Conservation (phyloP, 2,329 filamentous ascomycete genomes). For the Triangularia verruculosa region DNA sequence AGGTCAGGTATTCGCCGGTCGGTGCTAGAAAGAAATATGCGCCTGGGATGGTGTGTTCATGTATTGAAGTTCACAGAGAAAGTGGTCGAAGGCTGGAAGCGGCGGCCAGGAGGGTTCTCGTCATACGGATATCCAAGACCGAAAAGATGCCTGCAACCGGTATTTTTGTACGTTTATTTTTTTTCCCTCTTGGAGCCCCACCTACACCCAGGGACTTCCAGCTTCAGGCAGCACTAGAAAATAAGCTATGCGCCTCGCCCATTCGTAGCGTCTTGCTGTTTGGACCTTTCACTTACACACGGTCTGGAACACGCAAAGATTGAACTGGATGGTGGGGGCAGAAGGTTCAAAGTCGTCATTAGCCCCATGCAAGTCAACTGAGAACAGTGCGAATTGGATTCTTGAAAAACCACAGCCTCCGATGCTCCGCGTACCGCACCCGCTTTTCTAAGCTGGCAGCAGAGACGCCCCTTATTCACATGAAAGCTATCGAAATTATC, state of each 20-base stretch:
- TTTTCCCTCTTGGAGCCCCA: background rate
- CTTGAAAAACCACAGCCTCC: background rate
- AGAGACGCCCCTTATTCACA: background rate
- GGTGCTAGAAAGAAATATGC: background rate
- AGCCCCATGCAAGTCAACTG: conserved; percentile 19
- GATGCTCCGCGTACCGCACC: background rate
- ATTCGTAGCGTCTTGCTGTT: background rate
- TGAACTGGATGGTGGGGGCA: conserved; percentile 13
- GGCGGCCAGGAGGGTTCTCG: background rate
- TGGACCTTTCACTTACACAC: background rate
- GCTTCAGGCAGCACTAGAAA: background rate
- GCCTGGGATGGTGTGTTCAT: background rate
- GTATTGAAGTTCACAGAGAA: background rate
- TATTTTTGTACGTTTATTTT: background rate
- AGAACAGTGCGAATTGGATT: conserved; percentile 19
- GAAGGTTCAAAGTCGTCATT: conserved; percentile 19
- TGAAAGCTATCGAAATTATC: background rate
- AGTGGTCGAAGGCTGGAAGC: background rate
- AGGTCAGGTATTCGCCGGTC: background rate
- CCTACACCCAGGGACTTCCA: background rate
- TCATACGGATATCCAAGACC: background rate
- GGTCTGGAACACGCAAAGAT: conserved; percentile 12
- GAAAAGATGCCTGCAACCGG: background rate
- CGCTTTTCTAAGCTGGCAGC: background rate
- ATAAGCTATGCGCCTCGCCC: background rate